phyloP scores from a whole-genome alignment of 805 yeast species.

The Groenewaldozyma salmanticensis region DNA sequence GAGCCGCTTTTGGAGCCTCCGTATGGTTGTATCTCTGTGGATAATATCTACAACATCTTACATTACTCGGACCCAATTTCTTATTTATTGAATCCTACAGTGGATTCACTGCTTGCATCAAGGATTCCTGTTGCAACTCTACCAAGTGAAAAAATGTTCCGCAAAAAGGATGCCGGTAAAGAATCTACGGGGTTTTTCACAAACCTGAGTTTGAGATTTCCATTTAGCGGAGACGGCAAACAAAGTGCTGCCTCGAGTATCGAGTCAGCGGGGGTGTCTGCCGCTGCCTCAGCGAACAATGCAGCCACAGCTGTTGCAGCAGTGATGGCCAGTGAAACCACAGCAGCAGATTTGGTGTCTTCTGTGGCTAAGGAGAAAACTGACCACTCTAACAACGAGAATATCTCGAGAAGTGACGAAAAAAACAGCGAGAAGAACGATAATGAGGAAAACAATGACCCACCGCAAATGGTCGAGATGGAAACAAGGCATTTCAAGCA shows the following conservation, averaged over 20 bases:
- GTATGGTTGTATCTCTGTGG: slow-evolving; percentile 50
- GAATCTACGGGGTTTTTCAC: slow-evolving; percentile 11
- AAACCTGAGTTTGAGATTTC: slow-evolving; percentile 7
- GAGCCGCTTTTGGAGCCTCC: too few relatives aligned
- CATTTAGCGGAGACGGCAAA: slow-evolving; percentile 2
- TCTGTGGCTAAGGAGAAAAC: neutral
- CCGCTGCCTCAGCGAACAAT: neutral
- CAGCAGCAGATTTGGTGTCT: neutral
- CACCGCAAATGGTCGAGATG: slow-evolving; percentile 16
- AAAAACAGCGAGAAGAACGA: neutral
- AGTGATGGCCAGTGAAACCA: neutral
- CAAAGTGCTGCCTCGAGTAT: neutral
- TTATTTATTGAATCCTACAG: slow-evolving; percentile 76
- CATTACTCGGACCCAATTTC: slow-evolving; percentile 92
- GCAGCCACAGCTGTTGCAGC: neutral
- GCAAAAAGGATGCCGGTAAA: neutral
- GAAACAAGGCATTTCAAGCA: slow-evolving; percentile 16
- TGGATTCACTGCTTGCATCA: slow-evolving; percentile 32
- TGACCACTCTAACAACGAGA: neutral
- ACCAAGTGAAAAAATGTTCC: slow-evolving; percentile 17
- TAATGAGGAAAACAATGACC: slow-evolving; percentile 6
- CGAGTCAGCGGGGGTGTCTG: neutral
- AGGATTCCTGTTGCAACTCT: slow-evolving; percentile 21
- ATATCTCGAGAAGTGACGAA: too few relatives aligned
- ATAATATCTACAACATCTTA: slow-evolving; percentile 68